Conservation (phyloP, 352 stramenopile genomes). For the Phytophthora litchii region DNA sequence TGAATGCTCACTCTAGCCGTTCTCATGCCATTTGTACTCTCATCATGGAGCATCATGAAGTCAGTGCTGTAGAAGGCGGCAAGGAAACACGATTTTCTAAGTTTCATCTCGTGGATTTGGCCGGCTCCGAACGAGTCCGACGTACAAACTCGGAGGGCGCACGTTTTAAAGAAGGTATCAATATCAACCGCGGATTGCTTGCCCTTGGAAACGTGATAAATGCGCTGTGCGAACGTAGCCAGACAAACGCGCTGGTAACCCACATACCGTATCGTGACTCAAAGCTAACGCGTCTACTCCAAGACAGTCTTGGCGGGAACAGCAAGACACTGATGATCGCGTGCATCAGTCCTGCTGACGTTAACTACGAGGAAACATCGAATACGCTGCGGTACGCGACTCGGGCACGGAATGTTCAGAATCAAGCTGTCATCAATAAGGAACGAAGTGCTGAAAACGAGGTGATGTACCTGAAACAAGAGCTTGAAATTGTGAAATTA, state of each 20-base stretch:
- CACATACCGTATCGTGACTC: conserved; percentile 92
- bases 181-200: conserved; percentile 95
- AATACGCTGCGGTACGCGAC: conserved; percentile 96
- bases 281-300: conserved; percentile 90
- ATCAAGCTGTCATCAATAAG: conserved; percentile 97
- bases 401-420: conserved; percentile 98
- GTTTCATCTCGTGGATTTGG: conserved; percentile 96
- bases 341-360: conserved; percentile 75
- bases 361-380: conserved; percentile 94
- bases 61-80: conserved; percentile 21
- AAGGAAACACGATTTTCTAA: conserved; percentile 73
- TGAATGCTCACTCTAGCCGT: conserved; percentile 82
- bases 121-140: conserved; percentile 93
- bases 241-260: conserved; percentile 32
- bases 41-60: conserved; percentile 74
- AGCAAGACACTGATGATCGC: conserved; percentile 93
- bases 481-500: conserved; percentile 68
- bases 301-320: conserved; percentile 90
- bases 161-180: conserved; percentile 91
- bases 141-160: conserved; percentile 85
- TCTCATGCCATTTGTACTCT: conserved; percentile 92
- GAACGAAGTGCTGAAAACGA: conserved; percentile 91
- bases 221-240: conserved; percentile 86
- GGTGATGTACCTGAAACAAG: conserved; percentile 63
- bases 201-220: conserved; percentile 96